phyloP scores from a whole-genome alignment of 352 stramenopile species.

The Phytopythium sindhum region DNA sequence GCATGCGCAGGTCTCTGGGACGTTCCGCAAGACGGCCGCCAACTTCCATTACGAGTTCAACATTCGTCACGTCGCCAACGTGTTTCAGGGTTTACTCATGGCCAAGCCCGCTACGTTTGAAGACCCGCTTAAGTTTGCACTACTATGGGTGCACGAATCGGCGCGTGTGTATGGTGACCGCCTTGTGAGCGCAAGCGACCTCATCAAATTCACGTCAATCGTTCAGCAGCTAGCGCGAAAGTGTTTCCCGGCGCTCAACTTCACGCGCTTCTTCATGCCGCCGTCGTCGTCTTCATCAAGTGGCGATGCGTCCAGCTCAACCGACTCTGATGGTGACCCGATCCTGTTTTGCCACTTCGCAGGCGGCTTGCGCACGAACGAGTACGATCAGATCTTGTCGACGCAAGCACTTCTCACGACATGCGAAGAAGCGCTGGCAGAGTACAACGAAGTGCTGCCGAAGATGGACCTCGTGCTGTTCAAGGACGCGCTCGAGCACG shows the following conservation, averaged over 20 bases:
- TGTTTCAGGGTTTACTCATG: constrained; percentile 94
- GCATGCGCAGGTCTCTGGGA: constrained; percentile 73
- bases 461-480: constrained; percentile 97
- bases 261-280: constrained; percentile 86
- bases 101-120: constrained; percentile 81
- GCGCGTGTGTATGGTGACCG: constrained; percentile 94
- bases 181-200: constrained; percentile 79
- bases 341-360: constrained; percentile 94
- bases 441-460: constrained; percentile 92
- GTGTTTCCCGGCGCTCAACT: constrained; percentile 89
- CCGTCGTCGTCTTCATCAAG: constrained; percentile 25
- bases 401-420: constrained; percentile 56
- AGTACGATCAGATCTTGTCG: constrained; percentile 91
- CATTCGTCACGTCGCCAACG: constrained; percentile 92
- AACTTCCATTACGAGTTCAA: constrained; percentile 99
- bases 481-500: constrained; percentile 94
- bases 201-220: constrained; percentile 85
- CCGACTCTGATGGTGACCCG: constrained; percentile 51
- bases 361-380: constrained; percentile 77
- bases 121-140: constrained; percentile 87
- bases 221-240: constrained; percentile 91
- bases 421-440: constrained; percentile 86
- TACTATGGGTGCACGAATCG: constrained; percentile 97
- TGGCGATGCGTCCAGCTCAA: background rate
- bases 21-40: constrained; percentile 91